Conservation (phyloP, 305 asterid species). For the Galium porrigens region DNA sequence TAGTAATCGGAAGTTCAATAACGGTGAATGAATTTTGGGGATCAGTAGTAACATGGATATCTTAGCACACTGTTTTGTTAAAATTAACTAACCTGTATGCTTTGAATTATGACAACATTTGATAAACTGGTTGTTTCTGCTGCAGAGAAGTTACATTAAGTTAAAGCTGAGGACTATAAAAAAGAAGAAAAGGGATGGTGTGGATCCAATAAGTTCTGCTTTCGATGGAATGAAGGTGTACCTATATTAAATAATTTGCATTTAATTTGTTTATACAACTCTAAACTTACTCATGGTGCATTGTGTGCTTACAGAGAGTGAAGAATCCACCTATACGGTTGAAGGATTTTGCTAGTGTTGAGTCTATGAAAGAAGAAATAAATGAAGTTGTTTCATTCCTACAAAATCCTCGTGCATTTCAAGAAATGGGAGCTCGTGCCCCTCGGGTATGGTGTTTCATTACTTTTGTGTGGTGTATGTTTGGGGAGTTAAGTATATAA, state of each 20-base stretch:
- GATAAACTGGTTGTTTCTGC: constrained; percentile 18
- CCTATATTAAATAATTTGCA: constrained; percentile 12
- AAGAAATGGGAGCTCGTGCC: constrained; percentile 99
- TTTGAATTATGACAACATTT: constrained; percentile 1
- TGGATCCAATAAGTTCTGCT: constrained; percentile 90
- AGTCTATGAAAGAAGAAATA: constrained; percentile 87
- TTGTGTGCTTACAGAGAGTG: constrained; percentile 43
- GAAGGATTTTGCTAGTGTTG: constrained; percentile 87
- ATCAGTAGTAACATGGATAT: constrained; percentile 1
- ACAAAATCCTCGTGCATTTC: constrained; percentile 77
- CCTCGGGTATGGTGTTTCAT: constrained; percentile 59
- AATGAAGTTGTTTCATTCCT: constrained; percentile 91
- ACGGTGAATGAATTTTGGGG: not conserved
- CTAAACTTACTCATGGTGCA: not conserved
- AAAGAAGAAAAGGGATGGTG: constrained; percentile 48
- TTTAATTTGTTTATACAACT: constrained; percentile 1
- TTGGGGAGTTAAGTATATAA: not conserved
- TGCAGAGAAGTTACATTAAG: constrained; percentile 61
- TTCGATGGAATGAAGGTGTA: constrained; percentile 89
- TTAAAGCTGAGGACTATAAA: constrained; percentile 33
- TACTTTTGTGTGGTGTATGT: not conserved
- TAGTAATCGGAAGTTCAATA: not conserved
- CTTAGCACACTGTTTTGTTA: not conserved
- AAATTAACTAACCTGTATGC: not conserved
- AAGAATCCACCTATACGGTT: constrained; percentile 88